Evolutionary conservation across 306 rosid species (phyloP), one percentile per base, ranked within the genome.

Genomic region (Vicia faba): DNA sequence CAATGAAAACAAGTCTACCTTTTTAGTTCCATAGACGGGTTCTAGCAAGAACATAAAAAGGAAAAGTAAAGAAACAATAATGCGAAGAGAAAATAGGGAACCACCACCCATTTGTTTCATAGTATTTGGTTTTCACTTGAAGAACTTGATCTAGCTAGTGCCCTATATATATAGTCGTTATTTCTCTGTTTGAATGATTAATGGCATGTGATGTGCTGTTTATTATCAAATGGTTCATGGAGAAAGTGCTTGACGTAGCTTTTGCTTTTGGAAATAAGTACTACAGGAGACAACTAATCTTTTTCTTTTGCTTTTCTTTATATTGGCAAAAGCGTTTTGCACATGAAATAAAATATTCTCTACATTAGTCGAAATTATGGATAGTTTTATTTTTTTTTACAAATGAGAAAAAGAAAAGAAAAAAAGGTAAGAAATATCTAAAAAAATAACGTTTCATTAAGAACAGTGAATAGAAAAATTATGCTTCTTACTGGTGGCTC

Each of bases 21-120:
- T 71, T 71, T 59, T 78, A 40, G 38, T 78, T 60, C 66, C 78
- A 49, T 71, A 44, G n/a, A 51, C 78, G 3, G 26, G 31, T 16
- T 41, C 69, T 31, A 71, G 51, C 33, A 66, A 33, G 57, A 59
- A 59, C 15, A 29, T 58, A 54, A 59, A 62, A 62, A 62, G 1
- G 36, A 39, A 62, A 62, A 62, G 19, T 41, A 62, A 66, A 31
- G 74, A 58, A 29, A 49, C 36, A 25, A 66, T 23, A 56, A n/a
- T 33, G 45, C 8, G 70, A 60, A 75, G 53, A 20, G 41, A 33
- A 18, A 70, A 69, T 18, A 31, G 40, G 59, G 14, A 70, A 33
- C 57, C n/a, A 31, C n/a, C n/a, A 14, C 39, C 46, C 81, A 77
- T 62, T 54, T 9, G 39, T 26, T 46, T 60, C 45, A 61, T 33